Percentiles rank a stretch among this genome's conserved stretches.
These are phyloP conservation scores for Cyclostephanos tholiformis DNA, from an alignment of 108 stramenopile species.

Conservation along the genomic window DNA sequence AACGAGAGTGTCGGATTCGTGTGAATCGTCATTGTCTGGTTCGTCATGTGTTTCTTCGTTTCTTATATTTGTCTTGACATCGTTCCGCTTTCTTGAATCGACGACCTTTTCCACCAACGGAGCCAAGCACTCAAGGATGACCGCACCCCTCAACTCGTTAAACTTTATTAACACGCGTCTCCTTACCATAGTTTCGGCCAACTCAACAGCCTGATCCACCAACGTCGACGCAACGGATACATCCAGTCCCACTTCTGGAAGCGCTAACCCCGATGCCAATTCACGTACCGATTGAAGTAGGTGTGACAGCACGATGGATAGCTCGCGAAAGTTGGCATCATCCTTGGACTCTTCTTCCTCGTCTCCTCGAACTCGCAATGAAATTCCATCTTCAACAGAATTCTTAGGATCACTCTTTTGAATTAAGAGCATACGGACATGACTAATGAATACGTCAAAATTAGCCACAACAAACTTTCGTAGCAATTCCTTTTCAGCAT, in stretches of 20 bases:
- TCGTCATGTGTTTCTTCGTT: conserved; percentile 34
- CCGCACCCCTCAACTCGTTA: conserved; percentile 50
- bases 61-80: neutral
- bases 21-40: conserved; percentile 6
- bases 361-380: conserved; percentile 16
- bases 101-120: conserved; percentile 59
- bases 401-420: conserved; percentile 36
- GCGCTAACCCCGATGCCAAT: conserved; percentile 70
- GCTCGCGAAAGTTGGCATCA: conserved; percentile 59
- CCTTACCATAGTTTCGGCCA: conserved; percentile 75
- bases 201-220: conserved; percentile 69
- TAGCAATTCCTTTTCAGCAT: conserved; percentile 35
- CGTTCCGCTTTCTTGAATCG: neutral
- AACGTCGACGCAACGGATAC: conserved; percentile 61
- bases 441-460: conserved; percentile 67
- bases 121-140: conserved; percentile 67
- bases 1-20: conserved; percentile 26
- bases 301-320: conserved; percentile 59
- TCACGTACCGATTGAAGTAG: conserved; percentile 73
- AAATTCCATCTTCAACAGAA: neutral
- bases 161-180: conserved; percentile 76
- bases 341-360: conserved; percentile 59
- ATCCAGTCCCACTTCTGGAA: conserved; percentile 72
- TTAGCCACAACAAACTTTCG: conserved; percentile 61
- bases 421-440: conserved; percentile 59